A percentile compares a stretch with the other conserved stretches of the same genome.
Conservation (phyloP, 805 yeast species). For the Komagataella phaffii region DNA sequence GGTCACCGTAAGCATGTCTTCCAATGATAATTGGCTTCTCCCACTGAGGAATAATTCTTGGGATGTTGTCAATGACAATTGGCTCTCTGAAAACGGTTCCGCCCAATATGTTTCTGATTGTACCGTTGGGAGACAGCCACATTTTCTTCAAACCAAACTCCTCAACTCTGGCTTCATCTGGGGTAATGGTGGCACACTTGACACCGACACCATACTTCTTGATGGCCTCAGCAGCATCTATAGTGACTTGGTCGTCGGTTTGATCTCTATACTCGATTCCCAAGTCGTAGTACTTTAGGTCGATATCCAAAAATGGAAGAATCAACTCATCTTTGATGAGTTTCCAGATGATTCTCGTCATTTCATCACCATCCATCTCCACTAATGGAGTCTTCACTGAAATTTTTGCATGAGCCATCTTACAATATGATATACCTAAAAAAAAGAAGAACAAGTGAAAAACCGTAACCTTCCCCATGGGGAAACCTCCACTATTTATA, state of each 20-base stretch:
- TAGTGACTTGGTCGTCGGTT: constrained; percentile 80
- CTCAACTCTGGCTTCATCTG: constrained; percentile 89
- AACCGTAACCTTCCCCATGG: neutral
- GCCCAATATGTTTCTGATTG: constrained; percentile 88
- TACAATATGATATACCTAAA: neutral
- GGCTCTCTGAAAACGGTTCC: constrained; percentile 98
- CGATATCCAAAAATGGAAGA: constrained; percentile 74
- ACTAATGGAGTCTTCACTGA: constrained; percentile 81
- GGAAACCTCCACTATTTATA: neutral
- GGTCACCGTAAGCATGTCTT: constrained; percentile 96
- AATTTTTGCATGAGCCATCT: constrained; percentile 30
- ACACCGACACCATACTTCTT: constrained; percentile 84
- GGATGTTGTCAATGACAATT: constrained; percentile 70
- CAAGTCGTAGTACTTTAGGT: constrained; percentile 83
- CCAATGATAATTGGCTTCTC: constrained; percentile 93
- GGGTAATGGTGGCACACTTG: constrained; percentile 98
- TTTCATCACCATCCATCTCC: constrained; percentile 97
- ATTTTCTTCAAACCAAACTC: constrained; percentile 85
- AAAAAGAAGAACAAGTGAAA: neutral
- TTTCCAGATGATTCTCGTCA: constrained; percentile 94
- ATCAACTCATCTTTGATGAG: constrained; percentile 77
- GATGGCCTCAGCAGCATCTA: constrained; percentile 85
- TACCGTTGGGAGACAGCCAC: constrained; percentile 98
- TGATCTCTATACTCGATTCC: constrained; percentile 78
- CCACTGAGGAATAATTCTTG: constrained; percentile 86